These are phyloP conservation scores for Urtica urens DNA, from an alignment of 306 rosid genomes.

Conservation along the genomic window DNA sequence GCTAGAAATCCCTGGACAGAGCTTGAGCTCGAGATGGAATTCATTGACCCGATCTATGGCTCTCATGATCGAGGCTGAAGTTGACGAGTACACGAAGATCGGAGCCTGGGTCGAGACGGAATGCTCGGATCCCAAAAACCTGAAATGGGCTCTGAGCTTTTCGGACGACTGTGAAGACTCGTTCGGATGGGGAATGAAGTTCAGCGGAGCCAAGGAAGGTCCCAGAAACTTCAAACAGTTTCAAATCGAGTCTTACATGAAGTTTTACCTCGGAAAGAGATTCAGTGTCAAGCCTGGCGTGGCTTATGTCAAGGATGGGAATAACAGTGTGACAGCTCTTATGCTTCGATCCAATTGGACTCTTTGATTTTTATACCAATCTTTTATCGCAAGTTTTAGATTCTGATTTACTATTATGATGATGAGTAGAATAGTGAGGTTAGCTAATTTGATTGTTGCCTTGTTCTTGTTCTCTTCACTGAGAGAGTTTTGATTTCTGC, in stretches of 20 bases:
- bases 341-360: slow-evolving; percentile 73
- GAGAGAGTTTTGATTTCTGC: too few relatives aligned
- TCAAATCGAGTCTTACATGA: slow-evolving; percentile 64
- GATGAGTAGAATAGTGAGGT: too few relatives aligned
- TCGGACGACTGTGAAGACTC: slow-evolving; percentile 64
- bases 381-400: too few relatives aligned
- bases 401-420: too few relatives aligned
- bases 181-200: slow-evolving; percentile 68
- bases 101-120: slow-evolving; percentile 85
- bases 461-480: too few relatives aligned
- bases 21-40: slow-evolving; percentile 15
- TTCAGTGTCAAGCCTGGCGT: slow-evolving; percentile 76
- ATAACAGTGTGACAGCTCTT: slow-evolving; percentile 39
- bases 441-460: too few relatives aligned
- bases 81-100: slow-evolving; percentile 47
- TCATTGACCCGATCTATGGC: slow-evolving; percentile 43
- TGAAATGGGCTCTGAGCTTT: slow-evolving; percentile 52
- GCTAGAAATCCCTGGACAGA: slow-evolving; percentile 11
- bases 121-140: slow-evolving; percentile 26
- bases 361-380: too few relatives aligned
- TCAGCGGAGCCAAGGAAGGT: slow-evolving; percentile 44
- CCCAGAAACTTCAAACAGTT: slow-evolving; percentile 34
- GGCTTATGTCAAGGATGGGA: slow-evolving; percentile 41
- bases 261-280: slow-evolving; percentile 43
- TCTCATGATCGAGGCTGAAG: slow-evolving; percentile 46